Evolutionary conservation across 2,329 filamentous ascomycete genomes (phyloP).

Genomic region (Fusarium torulosum): DNA sequence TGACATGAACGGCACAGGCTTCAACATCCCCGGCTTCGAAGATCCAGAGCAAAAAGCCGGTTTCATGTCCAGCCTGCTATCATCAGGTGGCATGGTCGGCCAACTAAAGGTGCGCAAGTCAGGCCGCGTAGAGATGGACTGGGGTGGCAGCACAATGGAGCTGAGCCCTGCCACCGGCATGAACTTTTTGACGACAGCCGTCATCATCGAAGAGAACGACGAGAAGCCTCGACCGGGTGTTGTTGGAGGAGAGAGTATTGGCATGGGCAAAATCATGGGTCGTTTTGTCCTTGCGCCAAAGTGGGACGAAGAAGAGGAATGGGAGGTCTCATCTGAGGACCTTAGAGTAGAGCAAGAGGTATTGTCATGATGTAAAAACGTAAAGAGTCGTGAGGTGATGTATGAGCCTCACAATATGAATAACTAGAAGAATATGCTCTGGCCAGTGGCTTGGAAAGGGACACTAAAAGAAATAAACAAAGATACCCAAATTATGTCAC

Average conservation of each 20-base stretch:
- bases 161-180: constrained; percentile 65
- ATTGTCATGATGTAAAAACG: background rate
- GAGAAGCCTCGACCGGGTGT: constrained; percentile 60
- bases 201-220: constrained; percentile 70
- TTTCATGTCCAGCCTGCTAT: constrained; percentile 56
- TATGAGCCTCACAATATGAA: background rate
- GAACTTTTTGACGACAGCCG: constrained; percentile 69
- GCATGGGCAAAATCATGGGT: constrained; percentile 73
- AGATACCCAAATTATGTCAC: constrained; percentile 30
- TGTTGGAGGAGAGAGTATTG: constrained; percentile 65
- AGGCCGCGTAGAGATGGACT: constrained; percentile 71
- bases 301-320: constrained; percentile 70
- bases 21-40: constrained; percentile 42
- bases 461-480: constrained; percentile 9
- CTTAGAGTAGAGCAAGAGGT: constrained; percentile 39
- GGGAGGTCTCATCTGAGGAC: constrained; percentile 59
- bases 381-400: background rate
- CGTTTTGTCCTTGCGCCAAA: constrained; percentile 71
- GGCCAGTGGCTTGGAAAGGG: background rate
- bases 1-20: constrained; percentile 45
- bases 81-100: constrained; percentile 70
- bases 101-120: constrained; percentile 71
- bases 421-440: background rate
- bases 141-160: constrained; percentile 69
- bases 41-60: constrained; percentile 52